Conservation (phyloP, 2,329 filamentous ascomycete genomes). For the Aureobasidium namibiae region DNA sequence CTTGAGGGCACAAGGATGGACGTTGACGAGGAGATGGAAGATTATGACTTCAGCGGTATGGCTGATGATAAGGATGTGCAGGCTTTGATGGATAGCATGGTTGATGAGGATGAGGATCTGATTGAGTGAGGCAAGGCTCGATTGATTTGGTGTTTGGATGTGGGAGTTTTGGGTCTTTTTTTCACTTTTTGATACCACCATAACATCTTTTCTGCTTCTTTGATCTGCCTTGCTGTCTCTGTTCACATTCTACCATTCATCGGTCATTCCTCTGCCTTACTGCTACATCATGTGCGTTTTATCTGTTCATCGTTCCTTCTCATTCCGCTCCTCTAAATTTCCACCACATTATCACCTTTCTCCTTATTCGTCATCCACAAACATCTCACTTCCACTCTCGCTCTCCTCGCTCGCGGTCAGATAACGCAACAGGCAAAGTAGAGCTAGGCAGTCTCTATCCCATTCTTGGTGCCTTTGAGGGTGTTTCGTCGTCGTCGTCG, state of each 20-base stretch:
- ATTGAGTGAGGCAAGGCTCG: background rate
- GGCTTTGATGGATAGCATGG: constrained; percentile 16
- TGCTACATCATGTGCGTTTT: too few species aligned
- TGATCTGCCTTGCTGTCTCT: too few species aligned
- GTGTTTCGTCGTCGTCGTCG: background rate
- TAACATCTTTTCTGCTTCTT: background rate
- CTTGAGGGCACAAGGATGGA: constrained; percentile 15
- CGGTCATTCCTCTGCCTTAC: too few species aligned
- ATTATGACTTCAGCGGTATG: constrained; percentile 14
- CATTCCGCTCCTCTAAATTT: too few species aligned
- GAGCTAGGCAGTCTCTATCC: background rate
- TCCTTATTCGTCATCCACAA: background rate
- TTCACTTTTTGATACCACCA: background rate
- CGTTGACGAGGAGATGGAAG: constrained; percentile 13
- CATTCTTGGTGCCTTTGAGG: background rate
- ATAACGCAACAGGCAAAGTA: background rate
- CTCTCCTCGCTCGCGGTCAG: background rate
- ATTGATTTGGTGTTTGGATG: background rate
- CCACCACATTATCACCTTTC: background rate
- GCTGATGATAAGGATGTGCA: constrained; percentile 16
- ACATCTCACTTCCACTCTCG: background rate
- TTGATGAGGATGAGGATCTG: constrained; percentile 16
- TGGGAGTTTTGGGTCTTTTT: background rate
- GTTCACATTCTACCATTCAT: too few species aligned
- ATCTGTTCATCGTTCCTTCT: too few species aligned